Percentiles rank a stretch among this genome's conserved stretches.
Evolutionary conservation across 495 filamentous ascomycete genomes (phyloP).

Genomic region (Xylona heveae): DNA sequence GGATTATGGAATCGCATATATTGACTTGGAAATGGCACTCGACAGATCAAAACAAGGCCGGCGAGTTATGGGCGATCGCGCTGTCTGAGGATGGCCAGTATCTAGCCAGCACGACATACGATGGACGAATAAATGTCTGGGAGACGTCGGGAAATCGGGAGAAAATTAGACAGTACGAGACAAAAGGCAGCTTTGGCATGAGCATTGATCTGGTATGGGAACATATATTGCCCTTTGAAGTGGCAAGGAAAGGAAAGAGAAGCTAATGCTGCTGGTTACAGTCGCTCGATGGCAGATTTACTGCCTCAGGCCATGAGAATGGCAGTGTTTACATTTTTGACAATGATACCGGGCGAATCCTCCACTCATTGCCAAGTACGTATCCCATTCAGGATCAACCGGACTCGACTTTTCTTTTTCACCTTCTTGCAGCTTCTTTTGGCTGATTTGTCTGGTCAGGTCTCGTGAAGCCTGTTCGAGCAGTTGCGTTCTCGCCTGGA

Average conservation of each 20-base stretch:
- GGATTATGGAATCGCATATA: constrained; percentile 6
- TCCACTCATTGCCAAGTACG: constrained; percentile 65
- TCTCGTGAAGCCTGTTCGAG: constrained; percentile 62
- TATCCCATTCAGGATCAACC: constrained; percentile 3
- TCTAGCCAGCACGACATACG: constrained; percentile 59
- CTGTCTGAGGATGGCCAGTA: constrained; percentile 64
- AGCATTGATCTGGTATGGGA: constrained; percentile 66
- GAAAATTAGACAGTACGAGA: constrained; percentile 65
- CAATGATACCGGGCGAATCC: constrained; percentile 67
- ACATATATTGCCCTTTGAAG: constrained; percentile 2
- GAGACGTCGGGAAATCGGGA: constrained; percentile 31
- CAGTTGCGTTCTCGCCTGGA: constrained; percentile 70
- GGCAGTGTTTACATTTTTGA: constrained; percentile 89
- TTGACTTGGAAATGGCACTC: constrained; percentile 9
- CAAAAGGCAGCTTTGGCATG: constrained; percentile 76
- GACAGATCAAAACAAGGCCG: constrained; percentile 26
- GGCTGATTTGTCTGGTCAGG: constrained; percentile 23
- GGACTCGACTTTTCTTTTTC: not conserved
- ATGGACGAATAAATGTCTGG: constrained; percentile 81
- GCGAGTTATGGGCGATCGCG: constrained; percentile 69
- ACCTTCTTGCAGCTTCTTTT: not conserved
- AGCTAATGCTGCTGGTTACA: constrained; percentile 10
- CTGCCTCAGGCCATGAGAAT: constrained; percentile 82
- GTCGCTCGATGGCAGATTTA: constrained; percentile 60
- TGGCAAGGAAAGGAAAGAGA: not conserved